Evolutionary conservation across 228 moss, liverwort and hornwort species (phyloP).

Genomic region (Sphagnum magellanicum): DNA sequence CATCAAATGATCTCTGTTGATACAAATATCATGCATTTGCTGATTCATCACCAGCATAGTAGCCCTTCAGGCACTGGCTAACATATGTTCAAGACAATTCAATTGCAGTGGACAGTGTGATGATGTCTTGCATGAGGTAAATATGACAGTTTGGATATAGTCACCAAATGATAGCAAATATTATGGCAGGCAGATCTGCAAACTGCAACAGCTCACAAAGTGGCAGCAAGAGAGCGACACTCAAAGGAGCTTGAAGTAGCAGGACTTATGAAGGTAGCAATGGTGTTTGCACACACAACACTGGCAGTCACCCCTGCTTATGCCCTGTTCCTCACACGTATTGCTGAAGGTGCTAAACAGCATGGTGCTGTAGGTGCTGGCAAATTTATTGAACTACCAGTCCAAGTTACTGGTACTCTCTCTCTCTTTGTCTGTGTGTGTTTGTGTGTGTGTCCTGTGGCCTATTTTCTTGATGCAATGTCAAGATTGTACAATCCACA

Average conservation of each 20-base stretch:
- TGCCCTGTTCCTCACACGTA: conserved; percentile 43
- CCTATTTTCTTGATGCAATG: too few relatives aligned
- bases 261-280: conserved; percentile 54
- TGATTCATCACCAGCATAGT: too few relatives aligned
- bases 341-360: conserved; percentile 46
- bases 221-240: conserved; percentile 42
- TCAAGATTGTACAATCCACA: too few relatives aligned
- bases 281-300: conserved; percentile 46
- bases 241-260: conserved; percentile 56
- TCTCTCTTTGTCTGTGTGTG: neutral
- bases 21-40: too few relatives aligned
- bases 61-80: too few relatives aligned
- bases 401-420: conserved; percentile 44
- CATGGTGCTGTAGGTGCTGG: conserved; percentile 54
- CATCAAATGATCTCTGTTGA: too few relatives aligned
- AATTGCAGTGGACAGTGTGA: too few relatives aligned
- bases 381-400: conserved; percentile 48
- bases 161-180: neutral
- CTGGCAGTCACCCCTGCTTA: conserved; percentile 64
- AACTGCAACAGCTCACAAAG: conserved; percentile 51
- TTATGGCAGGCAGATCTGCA: conserved; percentile 55
- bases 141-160: too few relatives aligned
- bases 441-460: too few relatives aligned
- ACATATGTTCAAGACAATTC: too few relatives aligned
- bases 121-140: too few relatives aligned